A percentile compares a stretch with the other conserved stretches of the same genome.
Conservation (phyloP, 352 stramenopile species). For the Phytophthora pinifolia region DNA sequence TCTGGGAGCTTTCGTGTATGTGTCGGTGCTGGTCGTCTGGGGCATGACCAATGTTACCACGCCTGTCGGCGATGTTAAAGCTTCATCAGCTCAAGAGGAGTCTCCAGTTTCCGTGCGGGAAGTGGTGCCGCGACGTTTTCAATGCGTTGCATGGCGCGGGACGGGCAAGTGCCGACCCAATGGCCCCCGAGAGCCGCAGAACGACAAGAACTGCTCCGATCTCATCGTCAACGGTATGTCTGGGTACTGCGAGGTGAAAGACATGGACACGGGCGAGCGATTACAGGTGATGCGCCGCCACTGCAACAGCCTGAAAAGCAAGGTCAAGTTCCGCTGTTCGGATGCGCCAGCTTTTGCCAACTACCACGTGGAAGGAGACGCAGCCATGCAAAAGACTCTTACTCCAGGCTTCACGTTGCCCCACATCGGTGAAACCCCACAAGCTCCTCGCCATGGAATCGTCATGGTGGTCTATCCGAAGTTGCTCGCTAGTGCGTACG, state of each 20-base stretch:
- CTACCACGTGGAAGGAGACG: conserved; percentile 28
- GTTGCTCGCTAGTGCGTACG: conserved; percentile 40
- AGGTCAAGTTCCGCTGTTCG: conserved; percentile 42
- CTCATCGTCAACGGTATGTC: conserved; percentile 23
- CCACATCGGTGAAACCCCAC: conserved; percentile 3
- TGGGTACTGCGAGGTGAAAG: conserved; percentile 38
- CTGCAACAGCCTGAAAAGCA: conserved; percentile 32
- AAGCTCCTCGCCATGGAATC: conserved; percentile 27
- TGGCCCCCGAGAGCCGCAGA: conserved; percentile 21
- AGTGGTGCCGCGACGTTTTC: conserved; percentile 9
- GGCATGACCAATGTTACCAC: conserved; percentile 11
- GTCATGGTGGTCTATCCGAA: conserved; percentile 56
- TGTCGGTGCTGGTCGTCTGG: conserved; percentile 16
- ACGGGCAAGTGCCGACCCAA: conserved; percentile 27
- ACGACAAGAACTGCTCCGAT: conserved; percentile 22
- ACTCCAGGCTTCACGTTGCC: conserved; percentile 17
- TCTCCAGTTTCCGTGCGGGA: conserved; percentile 6
- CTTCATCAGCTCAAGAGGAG: neutral
- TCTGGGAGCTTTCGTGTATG: conserved; percentile 13
- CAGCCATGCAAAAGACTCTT: conserved; percentile 16
- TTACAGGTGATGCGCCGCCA: conserved; percentile 33
- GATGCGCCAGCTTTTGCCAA: conserved; percentile 40
- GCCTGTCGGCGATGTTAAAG: neutral
- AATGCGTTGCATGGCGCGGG: conserved; percentile 28
- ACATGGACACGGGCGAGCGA: conserved; percentile 30